Conservation (phyloP, 495 filamentous ascomycete genomes). For the Xylaria sp. region DNA sequence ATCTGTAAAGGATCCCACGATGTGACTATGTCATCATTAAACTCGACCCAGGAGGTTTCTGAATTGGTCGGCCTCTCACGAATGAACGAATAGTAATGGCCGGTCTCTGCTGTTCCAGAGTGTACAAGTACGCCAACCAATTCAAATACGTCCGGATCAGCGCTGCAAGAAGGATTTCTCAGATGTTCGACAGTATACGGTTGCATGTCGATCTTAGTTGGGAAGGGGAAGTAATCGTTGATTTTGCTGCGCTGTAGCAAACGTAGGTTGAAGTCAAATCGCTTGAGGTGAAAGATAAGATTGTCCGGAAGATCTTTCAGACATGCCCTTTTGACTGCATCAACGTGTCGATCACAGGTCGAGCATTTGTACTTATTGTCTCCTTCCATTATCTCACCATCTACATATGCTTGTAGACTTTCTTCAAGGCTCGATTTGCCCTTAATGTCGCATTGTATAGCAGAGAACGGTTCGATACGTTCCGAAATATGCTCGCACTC, state of each 20-base stretch:
- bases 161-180: conserved; percentile 63
- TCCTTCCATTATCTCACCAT: conserved; percentile 96
- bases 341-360: conserved; percentile 85
- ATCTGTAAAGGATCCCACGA: conserved; percentile 77
- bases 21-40: conserved; percentile 86
- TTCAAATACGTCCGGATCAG: conserved; percentile 78
- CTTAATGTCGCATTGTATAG: conserved; percentile 96
- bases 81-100: conserved; percentile 97
- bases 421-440: conserved; percentile 85
- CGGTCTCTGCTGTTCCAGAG: conserved; percentile 89
- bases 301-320: conserved; percentile 94
- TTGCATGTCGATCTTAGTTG: conserved; percentile 82
- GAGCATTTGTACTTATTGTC: conserved; percentile 99
- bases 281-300: conserved; percentile 93
- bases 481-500: conserved; percentile 96
- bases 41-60: conserved; percentile 78
- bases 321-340: conserved; percentile 93
- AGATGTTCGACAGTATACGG: conserved; percentile 88
- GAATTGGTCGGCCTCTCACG: conserved; percentile 72
- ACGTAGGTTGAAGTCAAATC: conserved; percentile 93
- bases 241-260: conserved; percentile 88
- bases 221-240: conserved; percentile 94
- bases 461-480: conserved; percentile 86
- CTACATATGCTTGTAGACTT: conserved; percentile 90
- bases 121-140: conserved; percentile 93